Evolutionary conservation across 2,329 filamentous ascomycete genomes (phyloP).

Genomic region (Cladorrhinum sp.): DNA sequence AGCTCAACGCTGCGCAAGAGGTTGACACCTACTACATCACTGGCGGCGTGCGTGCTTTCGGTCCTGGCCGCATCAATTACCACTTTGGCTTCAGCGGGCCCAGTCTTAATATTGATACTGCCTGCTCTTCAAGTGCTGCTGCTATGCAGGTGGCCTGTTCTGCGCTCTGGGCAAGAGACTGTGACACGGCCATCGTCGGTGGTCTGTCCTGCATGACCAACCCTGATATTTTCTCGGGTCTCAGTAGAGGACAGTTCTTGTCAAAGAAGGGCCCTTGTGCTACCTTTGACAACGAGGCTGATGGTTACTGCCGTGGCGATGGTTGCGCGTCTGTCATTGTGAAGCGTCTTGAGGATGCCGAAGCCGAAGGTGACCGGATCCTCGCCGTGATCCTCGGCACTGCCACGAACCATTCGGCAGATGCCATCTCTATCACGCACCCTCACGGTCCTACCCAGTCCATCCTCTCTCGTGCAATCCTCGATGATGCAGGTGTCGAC

Average conservation of each 20-base stretch:
- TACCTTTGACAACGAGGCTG: constrained; percentile 75
- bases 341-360: constrained; percentile 76
- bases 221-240: constrained; percentile 73
- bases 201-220: constrained; percentile 77
- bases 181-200: constrained; percentile 76
- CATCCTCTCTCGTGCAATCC: constrained; percentile 64
- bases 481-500: constrained; percentile 71
- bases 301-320: constrained; percentile 80
- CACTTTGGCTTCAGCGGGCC: constrained; percentile 75
- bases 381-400: constrained; percentile 74
- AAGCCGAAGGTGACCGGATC: constrained; percentile 72
- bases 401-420: constrained; percentile 77
- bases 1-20: constrained; percentile 69
- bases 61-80: constrained; percentile 65
- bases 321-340: constrained; percentile 71
- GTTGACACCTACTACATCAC: constrained; percentile 58
- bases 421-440: constrained; percentile 79
- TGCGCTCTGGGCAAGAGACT: constrained; percentile 71
- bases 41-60: constrained; percentile 42
- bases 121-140: constrained; percentile 71
- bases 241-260: constrained; percentile 74
- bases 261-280: constrained; percentile 75
- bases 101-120: constrained; percentile 71
- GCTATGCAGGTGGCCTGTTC: constrained; percentile 71
- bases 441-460: constrained; percentile 77